Conservation (phyloP, 2,329 filamentous ascomycete species). For the Penicillium paneum region DNA sequence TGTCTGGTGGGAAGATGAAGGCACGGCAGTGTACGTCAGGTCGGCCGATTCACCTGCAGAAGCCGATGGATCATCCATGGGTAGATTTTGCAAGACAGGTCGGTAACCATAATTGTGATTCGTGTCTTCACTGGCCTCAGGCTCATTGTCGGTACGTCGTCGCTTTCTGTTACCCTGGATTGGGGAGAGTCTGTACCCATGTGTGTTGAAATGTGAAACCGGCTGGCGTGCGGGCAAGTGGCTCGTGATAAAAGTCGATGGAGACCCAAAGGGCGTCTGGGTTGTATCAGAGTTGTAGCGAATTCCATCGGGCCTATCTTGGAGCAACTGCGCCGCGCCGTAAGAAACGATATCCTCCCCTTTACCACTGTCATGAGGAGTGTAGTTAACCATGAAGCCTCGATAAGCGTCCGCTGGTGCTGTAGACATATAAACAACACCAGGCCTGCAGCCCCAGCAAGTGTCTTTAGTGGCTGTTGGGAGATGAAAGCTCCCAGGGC, state of each 20-base stretch:
- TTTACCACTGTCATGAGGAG: constrained; percentile 61
- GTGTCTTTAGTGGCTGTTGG: constrained; percentile 20
- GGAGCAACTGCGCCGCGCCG: constrained; percentile 47
- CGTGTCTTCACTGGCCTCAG: constrained; percentile 17
- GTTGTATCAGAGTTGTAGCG: constrained; percentile 33
- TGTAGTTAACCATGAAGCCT: constrained; percentile 74
- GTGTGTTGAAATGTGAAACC: constrained; percentile 27
- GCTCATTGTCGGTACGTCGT: constrained; percentile 32
- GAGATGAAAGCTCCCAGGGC: constrained; percentile 1
- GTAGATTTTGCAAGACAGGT: constrained; percentile 30
- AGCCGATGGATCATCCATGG: constrained; percentile 27
- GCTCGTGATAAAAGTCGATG: constrained; percentile 32
- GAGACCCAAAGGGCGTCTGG: constrained; percentile 35
- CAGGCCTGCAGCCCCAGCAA: constrained; percentile 71
- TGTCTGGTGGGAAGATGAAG: constrained; percentile 28
- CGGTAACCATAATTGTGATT: constrained; percentile 18
- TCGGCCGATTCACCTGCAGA: constrained; percentile 34
- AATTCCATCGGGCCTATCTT: constrained; percentile 33
- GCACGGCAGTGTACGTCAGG: constrained; percentile 35
- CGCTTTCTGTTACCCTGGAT: constrained; percentile 36
- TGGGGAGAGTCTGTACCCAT: constrained; percentile 32
- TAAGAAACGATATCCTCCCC: constrained; percentile 64
- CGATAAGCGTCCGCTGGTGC: constrained; percentile 73
- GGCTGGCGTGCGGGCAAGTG: constrained; percentile 37
- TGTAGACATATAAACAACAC: constrained; percentile 69